Conservation (phyloP, 2,329 filamentous ascomycete genomes). For the Hymenotorrendiella dingleyae region DNA sequence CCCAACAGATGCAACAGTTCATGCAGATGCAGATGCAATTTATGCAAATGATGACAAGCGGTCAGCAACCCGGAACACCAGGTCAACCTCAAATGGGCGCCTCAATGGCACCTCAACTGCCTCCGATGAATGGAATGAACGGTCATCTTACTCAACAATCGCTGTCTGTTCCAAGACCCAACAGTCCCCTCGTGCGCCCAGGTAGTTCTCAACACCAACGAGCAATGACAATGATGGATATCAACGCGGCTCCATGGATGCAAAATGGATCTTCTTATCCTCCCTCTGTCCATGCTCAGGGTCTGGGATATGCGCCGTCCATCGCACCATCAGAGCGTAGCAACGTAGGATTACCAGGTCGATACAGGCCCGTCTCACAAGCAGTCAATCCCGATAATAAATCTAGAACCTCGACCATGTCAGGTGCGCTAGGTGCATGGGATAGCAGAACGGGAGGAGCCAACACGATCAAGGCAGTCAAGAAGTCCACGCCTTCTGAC, state of each 20-base stretch:
- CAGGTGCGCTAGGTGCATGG: slow-evolving; percentile 26
- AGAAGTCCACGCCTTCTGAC: slow-evolving; percentile 42
- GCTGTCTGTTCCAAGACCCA: slow-evolving; percentile 19
- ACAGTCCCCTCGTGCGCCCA: slow-evolving; percentile 19
- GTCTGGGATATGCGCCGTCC: slow-evolving; percentile 71
- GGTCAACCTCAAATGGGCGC: background rate
- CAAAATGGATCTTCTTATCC: slow-evolving; percentile 41
- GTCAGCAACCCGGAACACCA: slow-evolving; percentile 4
- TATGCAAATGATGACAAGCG: slow-evolving; percentile 70
- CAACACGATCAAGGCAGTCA: slow-evolving; percentile 35
- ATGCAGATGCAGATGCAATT: slow-evolving; percentile 95
- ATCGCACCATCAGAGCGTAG: slow-evolving; percentile 95
- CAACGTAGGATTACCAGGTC: slow-evolving; percentile 81
- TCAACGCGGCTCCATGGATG: slow-evolving; percentile 54
- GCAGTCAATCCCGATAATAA: slow-evolving; percentile 36
- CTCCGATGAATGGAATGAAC: slow-evolving; percentile 16
- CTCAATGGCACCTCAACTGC: slow-evolving; percentile 11
- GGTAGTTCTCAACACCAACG: slow-evolving; percentile 35
- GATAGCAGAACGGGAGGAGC: slow-evolving; percentile 31
- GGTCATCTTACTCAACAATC: slow-evolving; percentile 21
- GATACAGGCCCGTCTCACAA: slow-evolving; percentile 85
- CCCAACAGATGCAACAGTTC: slow-evolving; percentile 77
- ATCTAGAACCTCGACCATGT: slow-evolving; percentile 29
- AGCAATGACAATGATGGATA: slow-evolving; percentile 81
- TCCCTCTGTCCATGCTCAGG: slow-evolving; percentile 42